Evolutionary conservation across 345 rosid genomes (phyloP).

Genomic region (Isatis tinctoria): DNA sequence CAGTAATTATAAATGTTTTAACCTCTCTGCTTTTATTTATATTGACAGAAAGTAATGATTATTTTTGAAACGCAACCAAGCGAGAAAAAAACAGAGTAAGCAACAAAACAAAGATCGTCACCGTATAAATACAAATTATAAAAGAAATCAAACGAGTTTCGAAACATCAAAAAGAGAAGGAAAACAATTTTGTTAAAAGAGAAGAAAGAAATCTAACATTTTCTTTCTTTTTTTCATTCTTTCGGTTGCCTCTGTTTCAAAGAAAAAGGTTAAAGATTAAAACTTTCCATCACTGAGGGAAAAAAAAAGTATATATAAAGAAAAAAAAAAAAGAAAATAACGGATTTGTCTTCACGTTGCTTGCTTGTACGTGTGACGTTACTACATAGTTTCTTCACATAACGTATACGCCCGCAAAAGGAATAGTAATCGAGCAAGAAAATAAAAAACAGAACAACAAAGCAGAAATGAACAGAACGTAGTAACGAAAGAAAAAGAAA

Average conservation of each 20-base stretch:
- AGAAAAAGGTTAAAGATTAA: conserved; percentile 51
- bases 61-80: conserved; percentile 16
- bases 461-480: neutral
- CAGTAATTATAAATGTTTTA: conserved; percentile 30
- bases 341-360: conserved; percentile 27
- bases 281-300: neutral
- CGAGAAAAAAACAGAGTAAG: conserved; percentile 26
- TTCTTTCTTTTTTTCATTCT: conserved; percentile 3
- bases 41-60: conserved; percentile 29
- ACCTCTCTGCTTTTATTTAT: conserved; percentile 15
- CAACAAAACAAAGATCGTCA: conserved; percentile 14
- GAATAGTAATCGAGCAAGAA: neutral
- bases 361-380: conserved; percentile 18
- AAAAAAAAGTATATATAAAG: neutral
- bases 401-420: neutral
- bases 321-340: neutral
- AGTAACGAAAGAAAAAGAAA: neutral
- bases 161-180: neutral
- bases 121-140: conserved; percentile 2
- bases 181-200: neutral
- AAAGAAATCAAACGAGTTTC: neutral
- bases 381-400: conserved; percentile 4
- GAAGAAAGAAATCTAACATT: neutral
- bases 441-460: neutral
- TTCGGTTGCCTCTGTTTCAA: conserved; percentile 48